Evolutionary conservation across 176 grass and related monocot genomes (phyloP), one percentile per base, ranked within the genome.

Genomic region (Triticum dicoccoides): DNA sequence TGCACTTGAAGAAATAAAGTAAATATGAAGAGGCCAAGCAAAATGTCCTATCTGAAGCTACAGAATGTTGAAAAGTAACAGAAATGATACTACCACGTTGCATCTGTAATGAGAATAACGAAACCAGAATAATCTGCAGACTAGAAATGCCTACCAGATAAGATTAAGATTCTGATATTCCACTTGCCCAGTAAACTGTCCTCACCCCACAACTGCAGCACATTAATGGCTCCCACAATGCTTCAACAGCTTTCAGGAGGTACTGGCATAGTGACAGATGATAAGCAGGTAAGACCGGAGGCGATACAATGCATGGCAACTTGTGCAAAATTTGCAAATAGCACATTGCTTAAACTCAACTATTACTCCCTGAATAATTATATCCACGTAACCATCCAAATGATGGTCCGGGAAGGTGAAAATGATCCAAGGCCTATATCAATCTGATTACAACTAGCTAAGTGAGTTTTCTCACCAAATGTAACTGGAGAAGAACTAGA

Each of bases 401-500:
- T 58, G 15, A 49, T 76, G 11, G 41, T 51, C 24, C 21, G 12
- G 23, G 25, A 67, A 78, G 20, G 61, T 77, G 21, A 54, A 30
- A 66, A 66, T 65, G 73, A 85, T 67, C 61, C 10, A 77, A 66
- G 44, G 30, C 83, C 75, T 86, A 86, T 78, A 79, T 68, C n/a
- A 86, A 69, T 54, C 72, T 39, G 73, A 67, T 38, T 27, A 52
- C 61, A 78, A 24, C 51, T 41, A 63, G 35, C 76, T 52, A 29
- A 92, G 67, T 23, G 63, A 35, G 45, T 85, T 45, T 66, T 61
- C 35, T 76, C 59, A 80, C 18, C 35, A 69, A 76, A 82, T 6
- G 72, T 20, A 82, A 69, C 45, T 21, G 29, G 49, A 44, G 33
- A 39, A 70, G 38, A 71, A 62, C 67, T 13, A 27, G 2, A 84